Conservation (phyloP, 495 filamentous ascomycete species). For the Annulohypoxylon bovei region DNA sequence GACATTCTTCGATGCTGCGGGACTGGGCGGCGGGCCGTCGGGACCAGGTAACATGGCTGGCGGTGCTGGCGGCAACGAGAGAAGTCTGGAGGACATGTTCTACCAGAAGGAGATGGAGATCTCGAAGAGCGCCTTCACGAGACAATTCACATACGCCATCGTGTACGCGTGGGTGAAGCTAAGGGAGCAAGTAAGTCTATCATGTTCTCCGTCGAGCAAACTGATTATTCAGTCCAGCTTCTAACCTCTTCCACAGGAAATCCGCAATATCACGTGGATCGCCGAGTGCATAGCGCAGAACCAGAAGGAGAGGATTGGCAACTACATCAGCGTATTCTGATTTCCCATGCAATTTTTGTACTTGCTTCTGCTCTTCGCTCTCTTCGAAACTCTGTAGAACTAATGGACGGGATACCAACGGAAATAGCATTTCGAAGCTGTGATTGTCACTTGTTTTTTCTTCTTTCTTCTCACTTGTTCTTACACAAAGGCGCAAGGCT, state of each 20-base stretch:
- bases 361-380: constrained; percentile 22
- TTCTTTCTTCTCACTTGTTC: constrained; percentile 6
- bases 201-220: neutral
- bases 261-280: constrained; percentile 99
- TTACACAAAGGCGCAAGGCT: constrained; percentile 34
- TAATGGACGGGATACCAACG: constrained; percentile 45
- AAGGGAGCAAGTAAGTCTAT: constrained; percentile 84
- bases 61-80: constrained; percentile 77
- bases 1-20: constrained; percentile 91
- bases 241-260: constrained; percentile 75
- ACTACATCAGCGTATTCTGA: constrained; percentile 96
- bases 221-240: neutral
- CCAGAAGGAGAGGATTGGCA: constrained; percentile 98
- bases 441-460: constrained; percentile 26
- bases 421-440: constrained; percentile 32
- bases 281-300: constrained; percentile 99
- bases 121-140: constrained; percentile 91
- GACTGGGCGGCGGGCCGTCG: constrained; percentile 76
- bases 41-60: constrained; percentile 86
- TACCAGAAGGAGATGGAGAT: constrained; percentile 99
- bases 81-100: constrained; percentile 96
- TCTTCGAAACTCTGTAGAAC: constrained; percentile 48
- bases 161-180: constrained; percentile 99
- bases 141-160: constrained; percentile 94
- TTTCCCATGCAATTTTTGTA: constrained; percentile 5